These are phyloP conservation scores for Mucuna pruriens DNA, from an alignment of 306 rosid species.

Conservation along the genomic window DNA sequence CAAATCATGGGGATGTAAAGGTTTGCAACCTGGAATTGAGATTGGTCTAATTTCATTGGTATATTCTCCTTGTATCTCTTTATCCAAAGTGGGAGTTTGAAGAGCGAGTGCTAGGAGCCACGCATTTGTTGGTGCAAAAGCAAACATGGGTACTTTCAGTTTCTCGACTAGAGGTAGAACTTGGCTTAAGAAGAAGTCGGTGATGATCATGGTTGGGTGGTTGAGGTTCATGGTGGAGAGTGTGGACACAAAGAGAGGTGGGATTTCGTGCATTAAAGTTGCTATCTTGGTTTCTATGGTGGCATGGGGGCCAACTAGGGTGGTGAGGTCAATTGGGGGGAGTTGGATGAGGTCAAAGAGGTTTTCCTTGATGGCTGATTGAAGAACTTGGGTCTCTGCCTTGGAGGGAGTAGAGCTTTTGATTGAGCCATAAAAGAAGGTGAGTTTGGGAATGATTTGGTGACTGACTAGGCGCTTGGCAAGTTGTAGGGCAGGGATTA, in stretches of 20 bases:
- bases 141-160: neutral
- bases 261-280: neutral
- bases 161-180: neutral
- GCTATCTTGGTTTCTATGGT: neutral
- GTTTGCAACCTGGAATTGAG: slow-evolving; percentile 23
- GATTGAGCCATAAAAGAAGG: neutral
- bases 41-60: neutral
- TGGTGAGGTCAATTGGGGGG: slow-evolving; percentile 1
- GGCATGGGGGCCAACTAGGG: neutral
- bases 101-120: neutral
- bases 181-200: neutral
- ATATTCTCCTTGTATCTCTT: slow-evolving; percentile 2
- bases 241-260: neutral
- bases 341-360: slow-evolving; percentile 20
- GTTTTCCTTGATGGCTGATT: neutral
- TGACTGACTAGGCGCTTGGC: neutral
- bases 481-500: slow-evolving; percentile 10
- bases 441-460: slow-evolving; percentile 15
- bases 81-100: neutral
- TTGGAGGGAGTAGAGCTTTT: neutral
- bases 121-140: neutral
- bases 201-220: slow-evolving; percentile 10
- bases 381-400: neutral
- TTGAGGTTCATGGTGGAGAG: neutral
- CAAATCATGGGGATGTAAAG: neutral